Evolutionary conservation across 495 filamentous ascomycete species (phyloP).

Genomic region (Sabuloglossum arenarium): DNA sequence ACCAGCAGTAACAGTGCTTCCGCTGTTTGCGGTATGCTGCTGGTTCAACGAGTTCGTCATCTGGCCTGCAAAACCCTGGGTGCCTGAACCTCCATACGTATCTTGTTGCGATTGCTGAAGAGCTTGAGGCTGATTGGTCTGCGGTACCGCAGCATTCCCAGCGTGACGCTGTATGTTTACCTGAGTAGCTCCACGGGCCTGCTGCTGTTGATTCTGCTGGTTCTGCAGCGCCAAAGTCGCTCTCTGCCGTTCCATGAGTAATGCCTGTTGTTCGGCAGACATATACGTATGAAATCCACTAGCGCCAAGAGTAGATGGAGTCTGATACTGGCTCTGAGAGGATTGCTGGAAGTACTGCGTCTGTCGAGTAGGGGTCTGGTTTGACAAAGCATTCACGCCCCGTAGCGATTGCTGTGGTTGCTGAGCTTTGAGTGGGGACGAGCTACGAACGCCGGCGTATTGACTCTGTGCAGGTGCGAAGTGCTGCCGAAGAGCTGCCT

Average conservation of each 20-base stretch:
- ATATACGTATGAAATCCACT: conserved; percentile 11
- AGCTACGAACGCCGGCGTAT: background rate
- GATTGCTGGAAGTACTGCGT: conserved; percentile 2
- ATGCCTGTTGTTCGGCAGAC: conserved; percentile 13
- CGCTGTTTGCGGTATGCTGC: background rate
- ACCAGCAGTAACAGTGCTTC: background rate
- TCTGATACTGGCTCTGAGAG: conserved; percentile 4
- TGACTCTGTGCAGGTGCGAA: background rate
- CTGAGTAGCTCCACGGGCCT: background rate
- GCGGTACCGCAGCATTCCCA: background rate
- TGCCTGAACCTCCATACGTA: background rate
- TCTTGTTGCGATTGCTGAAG: background rate
- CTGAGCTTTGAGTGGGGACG: background rate
- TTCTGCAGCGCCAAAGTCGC: conserved; percentile 13
- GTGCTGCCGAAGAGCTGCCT: background rate
- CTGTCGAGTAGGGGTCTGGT: background rate
- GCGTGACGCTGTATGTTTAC: background rate
- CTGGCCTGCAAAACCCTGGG: background rate
- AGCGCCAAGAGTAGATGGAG: conserved; percentile 9
- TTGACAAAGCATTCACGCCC: background rate
- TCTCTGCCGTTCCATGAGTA: conserved; percentile 15
- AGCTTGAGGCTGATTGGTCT: background rate
- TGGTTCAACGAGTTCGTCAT: background rate
- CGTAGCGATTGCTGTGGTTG: background rate
- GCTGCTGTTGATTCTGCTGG: conserved; percentile 7